Evolutionary conservation across 768 basidiomycete genomes (phyloP), one percentile per base, ranked within the genome.

Genomic region (Rhodotorula paludigena): DNA sequence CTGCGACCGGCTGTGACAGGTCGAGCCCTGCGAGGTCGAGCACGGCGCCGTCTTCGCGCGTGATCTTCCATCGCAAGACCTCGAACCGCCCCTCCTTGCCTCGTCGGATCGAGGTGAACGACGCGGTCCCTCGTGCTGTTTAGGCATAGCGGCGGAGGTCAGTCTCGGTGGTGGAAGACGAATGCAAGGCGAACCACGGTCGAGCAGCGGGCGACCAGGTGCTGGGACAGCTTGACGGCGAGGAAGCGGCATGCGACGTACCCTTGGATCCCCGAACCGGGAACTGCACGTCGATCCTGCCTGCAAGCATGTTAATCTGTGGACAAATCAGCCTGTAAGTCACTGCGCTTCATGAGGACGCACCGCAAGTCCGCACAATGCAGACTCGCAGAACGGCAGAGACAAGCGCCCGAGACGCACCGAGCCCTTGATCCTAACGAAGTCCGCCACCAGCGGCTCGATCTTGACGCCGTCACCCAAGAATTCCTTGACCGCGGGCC

Each of bases 241-340:
- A 5, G 39, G 32, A 36, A 20, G 55, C 15, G 15, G 18, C 7
- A n/a, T 16, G 11, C 5, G 53, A 32, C 65, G 35, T 6, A 72
- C 71, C 66, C 48, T 64, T 61, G 33, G 71, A 68, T 11, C 67
- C 71, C 21, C 42, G 55, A 1, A 73, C 72, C 0, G 57, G 53
- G 65, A 73, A 73, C 53, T 73, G 72, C 5, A 73, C 72, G 47
- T 73, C 72, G 49, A 73, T 67, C 21, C 60, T 30, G 4, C 72
- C 72, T 11, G 68, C 72, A 38, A 73, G 56, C 68, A 69, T 69
- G 64, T 73, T 73, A 59, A 73, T 69, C 72, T 73, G 66, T 18
- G n/a, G 1, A 11, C 12, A 47, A 33, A 32, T 6, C 3, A 12
- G 11, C 1, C 25, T 21, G 35, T 9, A 10, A 49, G 61, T 36